Evolutionary conservation across 169 alveolate genomes (phyloP), one percentile per base, ranked within the genome.

Genomic region (Eimeria acervulina): DNA sequence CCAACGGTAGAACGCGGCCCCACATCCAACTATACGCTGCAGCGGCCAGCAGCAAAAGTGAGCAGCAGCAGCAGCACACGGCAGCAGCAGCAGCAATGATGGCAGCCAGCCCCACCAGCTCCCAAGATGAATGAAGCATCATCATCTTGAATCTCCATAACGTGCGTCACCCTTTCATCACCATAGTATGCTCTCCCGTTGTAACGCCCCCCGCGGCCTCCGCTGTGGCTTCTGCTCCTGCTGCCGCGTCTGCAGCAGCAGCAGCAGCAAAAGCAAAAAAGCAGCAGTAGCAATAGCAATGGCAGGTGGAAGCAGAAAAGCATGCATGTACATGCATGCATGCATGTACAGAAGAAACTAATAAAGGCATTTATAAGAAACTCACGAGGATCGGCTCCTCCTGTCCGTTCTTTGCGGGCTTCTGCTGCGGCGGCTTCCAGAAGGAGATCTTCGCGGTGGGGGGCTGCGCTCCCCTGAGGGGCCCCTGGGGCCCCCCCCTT

Each of bases 71-170:
- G 38, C 72, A 61, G 38, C 72, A 26, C 38, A 15, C 36, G 2
- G 36, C 38, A 26, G 72, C 72, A 61, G 72, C 72, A 61, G 72
- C 72, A 61, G 72, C 72, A 61, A 15, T 4, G 15, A 36, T 15
- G 3, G 72, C 36, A 61, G 31, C 21, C 13, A 26, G 36, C 7
- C 36, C n/a, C 33, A 92, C 96, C 96, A 0, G 96, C 74, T 13
- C 96, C 96, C 2, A 92, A 59, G 31, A 92, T 92, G 74, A 92
- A 92, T 33, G 96, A 92, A 1, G 96, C 96, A n/a, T 92, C 96
- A 55, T 92, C 96, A 38, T 92, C 96, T 23, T 84, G 63, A n/a
- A 92, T 92, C 83, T 92, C 88, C 92, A 92, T 42, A 5, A 92
- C 88, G 26, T 66, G 88, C 19, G 96, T 85, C 42, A 76, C 96